Base-by-base conservation (phyloP, 75 land plant genomes). In the Selaginella tamariscina region DNA sequence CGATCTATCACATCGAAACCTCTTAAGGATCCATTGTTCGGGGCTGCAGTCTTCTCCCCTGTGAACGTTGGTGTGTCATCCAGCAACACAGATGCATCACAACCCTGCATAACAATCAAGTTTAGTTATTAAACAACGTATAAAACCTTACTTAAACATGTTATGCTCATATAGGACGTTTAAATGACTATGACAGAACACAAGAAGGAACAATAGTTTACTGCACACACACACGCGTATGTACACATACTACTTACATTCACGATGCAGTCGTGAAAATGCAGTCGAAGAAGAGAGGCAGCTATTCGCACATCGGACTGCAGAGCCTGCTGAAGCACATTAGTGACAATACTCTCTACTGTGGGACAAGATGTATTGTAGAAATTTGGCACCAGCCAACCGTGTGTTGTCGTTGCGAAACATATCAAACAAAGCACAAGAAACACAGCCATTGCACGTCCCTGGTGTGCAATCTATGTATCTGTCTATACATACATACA, bases 201-300 rank as follows among this genome's bases (percentile, higher is more conserved):
- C 5, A 39, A 39, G 49, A 15, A 39, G 49, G 15, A 15, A 39
- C 5, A 39, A 5, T 39, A 39, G 15, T 5, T 39, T 39, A n/a
- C n/a, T n/a, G n/a, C n/a, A n/a, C n/a, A n/a, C n/a, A n/a, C n/a
- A n/a, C n/a, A n/a, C n/a, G n/a, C n/a, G n/a, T n/a, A n/a, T n/a
- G n/a, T n/a, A n/a, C n/a, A n/a, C n/a, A n/a, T 15, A 39, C 5
- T 71, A 54, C 65, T 70, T 77, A 79, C 84, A 39, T 74, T 20
- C 28, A 82, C 88, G 49, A 85, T 82, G 74, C 82, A 80, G 65
- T 80, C 82, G 64, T 80, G 82, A 44, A 80, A 80, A 31, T 78
- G 81, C 67, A 80, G 32, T 32, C 82, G 63, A 2, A 80, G 76
- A 56, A 80, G 72, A 1, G 63, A 75, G 1, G 82, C 82, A 2